Evolutionary conservation across 768 basidiomycete genomes (phyloP).

Genomic region (Amanita jacksonii): DNA sequence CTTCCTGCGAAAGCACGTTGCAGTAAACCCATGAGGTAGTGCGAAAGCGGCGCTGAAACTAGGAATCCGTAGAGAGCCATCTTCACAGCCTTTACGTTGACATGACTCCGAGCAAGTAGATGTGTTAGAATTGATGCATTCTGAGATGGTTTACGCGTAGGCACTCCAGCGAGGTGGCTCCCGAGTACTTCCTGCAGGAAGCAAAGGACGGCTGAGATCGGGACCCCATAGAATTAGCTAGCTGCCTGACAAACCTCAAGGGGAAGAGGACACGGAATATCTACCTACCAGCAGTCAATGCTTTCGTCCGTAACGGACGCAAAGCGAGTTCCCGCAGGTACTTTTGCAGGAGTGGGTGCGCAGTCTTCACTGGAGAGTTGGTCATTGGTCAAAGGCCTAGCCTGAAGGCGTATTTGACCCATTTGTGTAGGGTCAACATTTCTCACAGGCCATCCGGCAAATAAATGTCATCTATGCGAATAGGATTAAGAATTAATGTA

Average conservation of each 20-base stretch:
- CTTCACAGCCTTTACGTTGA: slow-evolving; percentile 67
- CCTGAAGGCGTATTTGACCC: background rate
- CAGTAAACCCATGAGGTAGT: slow-evolving; percentile 60
- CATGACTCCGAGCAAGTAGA: slow-evolving; percentile 43
- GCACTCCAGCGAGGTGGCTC: slow-evolving; percentile 56
- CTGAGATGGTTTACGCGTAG: slow-evolving; percentile 38
- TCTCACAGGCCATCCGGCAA: background rate
- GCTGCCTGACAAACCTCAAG: background rate
- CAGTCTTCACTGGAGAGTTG: slow-evolving; percentile 16
- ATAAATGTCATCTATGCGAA: background rate
- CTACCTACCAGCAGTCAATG: slow-evolving; percentile 69
- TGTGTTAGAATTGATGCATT: slow-evolving; percentile 45
- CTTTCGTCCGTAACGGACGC: slow-evolving; percentile 75
- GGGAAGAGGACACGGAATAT: too few species aligned
- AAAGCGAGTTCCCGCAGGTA: slow-evolving; percentile 61
- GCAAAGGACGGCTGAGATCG: slow-evolving; percentile 35
- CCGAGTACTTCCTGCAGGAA: slow-evolving; percentile 79
- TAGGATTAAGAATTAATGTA: slow-evolving; percentile 5
- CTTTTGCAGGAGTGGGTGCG: slow-evolving; percentile 46
- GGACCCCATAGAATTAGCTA: background rate
- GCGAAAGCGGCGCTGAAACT: slow-evolving; percentile 75
- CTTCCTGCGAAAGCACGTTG: slow-evolving; percentile 74
- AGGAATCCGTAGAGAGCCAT: slow-evolving; percentile 80
- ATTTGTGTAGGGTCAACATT: background rate
- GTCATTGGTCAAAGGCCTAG: slow-evolving; percentile 29